A percentile compares a stretch with the other conserved stretches of the same genome.
These are phyloP conservation scores for Symbiodinium pilosum DNA, from an alignment of 73 alveolate species.

Conservation along the genomic window DNA sequence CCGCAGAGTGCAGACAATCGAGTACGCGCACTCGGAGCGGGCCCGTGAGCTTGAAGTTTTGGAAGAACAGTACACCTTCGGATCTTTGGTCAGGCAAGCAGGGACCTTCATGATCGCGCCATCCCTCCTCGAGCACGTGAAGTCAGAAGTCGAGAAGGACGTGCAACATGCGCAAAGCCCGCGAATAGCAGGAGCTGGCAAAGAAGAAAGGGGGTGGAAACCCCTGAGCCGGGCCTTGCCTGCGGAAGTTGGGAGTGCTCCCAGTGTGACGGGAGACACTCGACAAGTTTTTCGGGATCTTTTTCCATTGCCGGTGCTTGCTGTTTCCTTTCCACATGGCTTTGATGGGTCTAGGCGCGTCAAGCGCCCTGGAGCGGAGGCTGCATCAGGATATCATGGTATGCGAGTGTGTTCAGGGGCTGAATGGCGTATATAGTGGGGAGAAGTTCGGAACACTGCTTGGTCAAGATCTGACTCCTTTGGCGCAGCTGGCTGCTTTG, in stretches of 20 bases:
- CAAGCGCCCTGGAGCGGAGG: neutral
- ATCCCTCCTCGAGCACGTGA: neutral
- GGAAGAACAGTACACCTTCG: conserved; percentile 23
- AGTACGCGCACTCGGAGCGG: neutral
- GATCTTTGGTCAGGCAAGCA: neutral
- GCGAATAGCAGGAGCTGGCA: conserved; percentile 25
- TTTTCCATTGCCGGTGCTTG: conserved; percentile 32
- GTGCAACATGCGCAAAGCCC: conserved; percentile 16
- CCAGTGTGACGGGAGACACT: neutral
- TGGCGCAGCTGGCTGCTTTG: neutral
- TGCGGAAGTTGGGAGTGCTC: neutral
- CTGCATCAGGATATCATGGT: neutral
- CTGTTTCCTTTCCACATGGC: neutral
- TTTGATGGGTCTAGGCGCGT: neutral
- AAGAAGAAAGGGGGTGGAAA: neutral
- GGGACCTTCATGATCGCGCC: conserved; percentile 28
- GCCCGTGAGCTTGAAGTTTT: neutral
- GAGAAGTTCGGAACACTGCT: neutral
- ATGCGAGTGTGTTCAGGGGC: neutral
- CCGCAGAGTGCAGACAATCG: conserved; percentile 24
- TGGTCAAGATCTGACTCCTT: neutral
- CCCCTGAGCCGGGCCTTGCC: conserved; percentile 18
- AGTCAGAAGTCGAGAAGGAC: neutral
- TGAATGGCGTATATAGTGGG: neutral
- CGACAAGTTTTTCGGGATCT: conserved; percentile 20